Base-by-base conservation (phyloP, 352 stramenopile species). In the Elongisporangium anandrum region DNA sequence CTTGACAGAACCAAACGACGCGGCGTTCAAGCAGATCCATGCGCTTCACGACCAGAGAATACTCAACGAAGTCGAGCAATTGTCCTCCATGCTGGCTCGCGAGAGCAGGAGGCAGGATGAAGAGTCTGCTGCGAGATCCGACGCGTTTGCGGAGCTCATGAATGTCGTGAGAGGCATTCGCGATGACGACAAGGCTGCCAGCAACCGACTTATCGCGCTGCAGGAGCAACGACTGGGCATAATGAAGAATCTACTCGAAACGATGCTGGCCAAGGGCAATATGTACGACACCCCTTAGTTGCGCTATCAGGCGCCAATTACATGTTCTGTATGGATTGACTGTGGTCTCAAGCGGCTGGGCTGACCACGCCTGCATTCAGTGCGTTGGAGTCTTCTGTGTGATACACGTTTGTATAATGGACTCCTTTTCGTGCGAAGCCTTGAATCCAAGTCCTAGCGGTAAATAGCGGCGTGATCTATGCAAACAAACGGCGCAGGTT, bases 401-500 rank as follows among this genome's bases (percentile, higher is more conserved):
- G 34, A 5, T 17, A 41, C 9, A 41, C 13, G 34, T 17, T 45
- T 45, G 12, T 15, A 54, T 54, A 65, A 64, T 24, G 20, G 8
- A 34, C 21, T 52, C 39, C 19, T 41, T 47, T 54, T 49, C n/a
- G 29, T 56, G 47, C 23, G 17, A 52, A 24, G 6, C 26, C 39
- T 60, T 55, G 52, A 16, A 45, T 29, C n/a, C 50, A n/a, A 23
- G 21, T 47, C 13, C 24, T 1, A 29, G 22, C 8, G 54, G n/a
- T 50, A 50, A 19, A 47, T 50, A 38, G 1, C 26, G 26, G 26
- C 26, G 6, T 38, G 7, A 10, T 2, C 52, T 56, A 91, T 45
- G 71, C 73, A 52, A 89, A 68, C 34, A 91, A 56, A 23, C 81
- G 77, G 21, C 75, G 73, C 57, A 85, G 63, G 48, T 77, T 84